Conservation (phyloP, 345 rosid species). For the Fremontodendron californicum region DNA sequence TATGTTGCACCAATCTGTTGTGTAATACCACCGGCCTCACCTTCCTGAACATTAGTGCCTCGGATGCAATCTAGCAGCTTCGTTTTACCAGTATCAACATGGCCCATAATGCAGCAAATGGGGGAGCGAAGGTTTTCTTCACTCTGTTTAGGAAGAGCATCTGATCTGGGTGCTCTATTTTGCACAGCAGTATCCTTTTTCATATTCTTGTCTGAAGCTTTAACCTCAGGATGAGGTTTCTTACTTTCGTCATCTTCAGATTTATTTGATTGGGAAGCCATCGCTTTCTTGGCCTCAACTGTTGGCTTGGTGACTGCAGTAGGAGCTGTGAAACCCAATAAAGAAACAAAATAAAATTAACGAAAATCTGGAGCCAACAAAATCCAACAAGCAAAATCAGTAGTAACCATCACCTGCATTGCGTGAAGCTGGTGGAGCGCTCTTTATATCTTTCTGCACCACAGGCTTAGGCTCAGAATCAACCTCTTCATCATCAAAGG, state of each 20-base stretch:
- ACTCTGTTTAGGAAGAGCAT: conserved; percentile 33
- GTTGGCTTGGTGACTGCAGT: conserved; percentile 32
- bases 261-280: conserved; percentile 24
- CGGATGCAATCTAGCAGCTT: conserved; percentile 93
- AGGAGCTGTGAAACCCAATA: conserved; percentile 12
- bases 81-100: conserved; percentile 97
- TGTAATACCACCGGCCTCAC: conserved; percentile 99
- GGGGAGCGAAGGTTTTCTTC: conserved; percentile 86
- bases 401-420: conserved; percentile 37
- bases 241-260: too few relatives aligned
- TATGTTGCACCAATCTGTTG: conserved; percentile 99
- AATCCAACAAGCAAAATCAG: not conserved
- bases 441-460: conserved; percentile 52
- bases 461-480: conserved; percentile 55
- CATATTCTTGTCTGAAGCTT: conserved; percentile 23
- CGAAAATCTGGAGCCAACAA: not conserved
- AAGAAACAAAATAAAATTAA: conserved; percentile 11
- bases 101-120: conserved; percentile 98
- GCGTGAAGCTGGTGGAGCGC: conserved; percentile 28
- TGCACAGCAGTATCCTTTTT: conserved; percentile 35
- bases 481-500: conserved; percentile 87
- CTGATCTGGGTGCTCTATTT: conserved; percentile 33
- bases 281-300: conserved; percentile 30
- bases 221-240: too few relatives aligned
- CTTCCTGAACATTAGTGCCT: conserved; percentile 98